These are phyloP conservation scores for Nakaseomyces bracarensis DNA, from an alignment of 1,139 yeast species.

Conservation along the genomic window DNA sequence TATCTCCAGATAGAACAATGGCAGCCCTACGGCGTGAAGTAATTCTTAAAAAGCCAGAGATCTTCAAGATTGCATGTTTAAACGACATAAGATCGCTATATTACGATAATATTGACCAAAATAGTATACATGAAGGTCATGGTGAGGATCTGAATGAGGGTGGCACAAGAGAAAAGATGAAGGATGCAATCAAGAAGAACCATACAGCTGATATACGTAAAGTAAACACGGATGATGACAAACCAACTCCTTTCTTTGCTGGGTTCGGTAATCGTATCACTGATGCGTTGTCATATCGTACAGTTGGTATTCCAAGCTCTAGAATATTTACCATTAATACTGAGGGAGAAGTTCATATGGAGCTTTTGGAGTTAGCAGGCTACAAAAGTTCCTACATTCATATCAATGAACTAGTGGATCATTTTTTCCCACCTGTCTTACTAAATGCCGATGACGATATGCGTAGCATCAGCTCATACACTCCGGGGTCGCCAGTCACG, in stretches of 20 bases:
- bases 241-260: constrained; percentile 70
- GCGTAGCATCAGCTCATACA: constrained; percentile 21
- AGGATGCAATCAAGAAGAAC: constrained; percentile 8
- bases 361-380: constrained; percentile 87
- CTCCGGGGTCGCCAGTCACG: constrained; percentile 29
- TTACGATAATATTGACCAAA: constrained; percentile 20
- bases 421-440: constrained; percentile 86
- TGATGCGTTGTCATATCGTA: constrained; percentile 90
- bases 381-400: constrained; percentile 79
- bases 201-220: constrained; percentile 1
- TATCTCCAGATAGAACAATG: constrained; percentile 94
- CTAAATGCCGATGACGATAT: constrained; percentile 31
- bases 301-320: constrained; percentile 91
- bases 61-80: constrained; percentile 94
- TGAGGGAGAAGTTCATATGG: constrained; percentile 97
- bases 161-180: constrained; percentile 10
- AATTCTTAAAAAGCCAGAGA: constrained; percentile 89
- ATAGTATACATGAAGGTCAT: constrained; percentile 9
- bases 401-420: constrained; percentile 92
- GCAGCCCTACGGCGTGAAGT: constrained; percentile 92
- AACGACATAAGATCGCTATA: constrained; percentile 73
- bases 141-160: constrained; percentile 3
- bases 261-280: constrained; percentile 97
- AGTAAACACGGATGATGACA: constrained; percentile 18
- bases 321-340: constrained; percentile 94